Evolutionary conservation across 768 basidiomycete genomes (phyloP), one percentile per base, ranked within the genome.

Genomic region (Lactifluus pinguis): DNA sequence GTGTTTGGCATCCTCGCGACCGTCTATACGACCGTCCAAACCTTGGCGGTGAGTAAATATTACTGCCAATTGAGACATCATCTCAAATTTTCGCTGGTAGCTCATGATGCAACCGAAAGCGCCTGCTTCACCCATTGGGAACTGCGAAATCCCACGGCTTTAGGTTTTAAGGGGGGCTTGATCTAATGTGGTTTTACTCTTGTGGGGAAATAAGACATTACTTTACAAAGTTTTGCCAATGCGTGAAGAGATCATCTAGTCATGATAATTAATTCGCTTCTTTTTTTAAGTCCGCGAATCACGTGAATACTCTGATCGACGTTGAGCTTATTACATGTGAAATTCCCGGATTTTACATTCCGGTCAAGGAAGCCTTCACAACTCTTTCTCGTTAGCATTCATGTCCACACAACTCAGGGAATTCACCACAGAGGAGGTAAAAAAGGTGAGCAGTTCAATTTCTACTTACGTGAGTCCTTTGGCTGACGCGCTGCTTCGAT

Each of bases 21-120:
- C 51, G 72, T 79, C 17, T 98, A 90, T 72, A 95, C 94, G 11
- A 90, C 89, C 6, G 67, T 75, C 2, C 89, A 93, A 73, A 95
- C 92, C 0, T 67, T 94, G 67, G 74, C 76, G 75, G 89, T 86
- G 66, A 53, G 81, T 71, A 19, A 19, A 32, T 8, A 25, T 1
- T 25, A 25, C 25, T 25, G 25, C 25, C 25, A 25, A 25, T 30
- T 15, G 15, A 17, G 2, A 4, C 17, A 45, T 15, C 0, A 13
- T 17, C n/a, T 5, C 9, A 7, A n/a, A 19, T 13, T 41, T 13
- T 49, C 49, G 8, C n/a, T 11, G 3, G 19, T 19, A 65, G 64
- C 62, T 65, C 47, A 65, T 65, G 64, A 19, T 48, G n/a, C 49
- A 55, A 51, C 64, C 61, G 36, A 41, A 19, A 21, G 13, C 47